Evolutionary conservation across 2,329 filamentous ascomycete species (phyloP), one percentile per base, ranked within the genome.

Genomic region (Elsinoe perseae): DNA sequence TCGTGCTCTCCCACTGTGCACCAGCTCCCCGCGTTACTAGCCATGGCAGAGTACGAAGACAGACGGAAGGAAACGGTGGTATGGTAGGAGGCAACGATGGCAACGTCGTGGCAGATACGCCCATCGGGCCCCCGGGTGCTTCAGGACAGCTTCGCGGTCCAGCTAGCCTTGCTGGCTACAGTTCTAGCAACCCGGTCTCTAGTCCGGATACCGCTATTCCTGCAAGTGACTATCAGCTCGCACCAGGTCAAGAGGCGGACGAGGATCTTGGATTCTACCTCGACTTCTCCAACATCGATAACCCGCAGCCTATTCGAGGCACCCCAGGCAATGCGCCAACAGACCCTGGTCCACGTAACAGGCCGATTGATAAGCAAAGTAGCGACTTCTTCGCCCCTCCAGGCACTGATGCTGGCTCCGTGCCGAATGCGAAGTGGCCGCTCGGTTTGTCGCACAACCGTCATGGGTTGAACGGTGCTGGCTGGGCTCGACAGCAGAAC

Each of bases 401-500:
- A 1, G 61, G 63, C 5, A 72, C 72, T 4, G 72, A 75, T 57
- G 40, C 61, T n/a, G 71, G 72, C 0, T 68, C 70, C 57, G 66
- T 70, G 0, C 57, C 62, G 0, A 72, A 74, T 18, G 70, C 69
- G 3, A 73, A 73, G 57, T 75, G 72, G 72, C 72, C 71, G 0
- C 64, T 74, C n/a, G 69, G 65, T 9, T 62, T 73, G 2, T 72
- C 69, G 0, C 70, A 72, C 57, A 73, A 73, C 34, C 65, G 71
- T 8, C 70, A 72, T 48, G 71, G 72, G 5, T 58, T 70, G 4
- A 65, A 68, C 8, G 66, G 65, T n/a, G 65, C 71, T 14, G 72
- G 72, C 6, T 74, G 68, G 67, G 71, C 72, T 8, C 63, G 72
- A 46, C 69, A 72, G 50, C 72, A 75, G 58, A 74, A 73, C 42